Evolutionary conservation across 108 stramenopile genomes (phyloP).

Genomic region (Seminavis robusta): DNA sequence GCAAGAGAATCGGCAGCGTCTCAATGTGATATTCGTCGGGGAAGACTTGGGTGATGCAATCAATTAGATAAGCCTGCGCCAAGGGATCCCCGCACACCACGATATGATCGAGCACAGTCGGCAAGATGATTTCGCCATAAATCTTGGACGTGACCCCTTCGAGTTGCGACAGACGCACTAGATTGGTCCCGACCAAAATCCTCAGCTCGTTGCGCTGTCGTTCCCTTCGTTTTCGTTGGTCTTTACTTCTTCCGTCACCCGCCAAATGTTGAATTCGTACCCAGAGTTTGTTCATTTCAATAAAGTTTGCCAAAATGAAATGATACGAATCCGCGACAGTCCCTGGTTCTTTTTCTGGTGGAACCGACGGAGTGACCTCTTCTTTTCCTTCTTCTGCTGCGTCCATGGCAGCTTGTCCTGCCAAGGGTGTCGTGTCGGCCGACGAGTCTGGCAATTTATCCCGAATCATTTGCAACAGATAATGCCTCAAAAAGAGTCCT

Average conservation of each 20-base stretch:
- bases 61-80: constrained; percentile 97
- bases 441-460: constrained; percentile 88
- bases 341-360: constrained; percentile 37
- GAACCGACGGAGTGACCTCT: background rate
- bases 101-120: constrained; percentile 86
- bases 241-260: constrained; percentile 71
- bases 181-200: constrained; percentile 95
- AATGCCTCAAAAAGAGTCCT: constrained; percentile 97
- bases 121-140: constrained; percentile 83
- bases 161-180: constrained; percentile 90
- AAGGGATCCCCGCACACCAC: constrained; percentile 90
- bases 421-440: background rate
- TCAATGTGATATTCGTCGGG: constrained; percentile 97
- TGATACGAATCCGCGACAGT: constrained; percentile 90
- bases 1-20: constrained; percentile 89
- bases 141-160: constrained; percentile 87
- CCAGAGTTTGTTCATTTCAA: constrained; percentile 99
- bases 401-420: background rate
- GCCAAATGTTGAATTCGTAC: constrained; percentile 95
- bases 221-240: constrained; percentile 86
- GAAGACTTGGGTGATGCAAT: constrained; percentile 97
- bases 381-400: constrained; percentile 7
- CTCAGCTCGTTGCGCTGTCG: constrained; percentile 96
- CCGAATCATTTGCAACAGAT: constrained; percentile 83
- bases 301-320: constrained; percentile 93